A percentile compares a stretch with the other conserved stretches of the same genome.
Conservation (phyloP, 2,329 filamentous ascomycete genomes). For the Camptophora hylomeconis region DNA sequence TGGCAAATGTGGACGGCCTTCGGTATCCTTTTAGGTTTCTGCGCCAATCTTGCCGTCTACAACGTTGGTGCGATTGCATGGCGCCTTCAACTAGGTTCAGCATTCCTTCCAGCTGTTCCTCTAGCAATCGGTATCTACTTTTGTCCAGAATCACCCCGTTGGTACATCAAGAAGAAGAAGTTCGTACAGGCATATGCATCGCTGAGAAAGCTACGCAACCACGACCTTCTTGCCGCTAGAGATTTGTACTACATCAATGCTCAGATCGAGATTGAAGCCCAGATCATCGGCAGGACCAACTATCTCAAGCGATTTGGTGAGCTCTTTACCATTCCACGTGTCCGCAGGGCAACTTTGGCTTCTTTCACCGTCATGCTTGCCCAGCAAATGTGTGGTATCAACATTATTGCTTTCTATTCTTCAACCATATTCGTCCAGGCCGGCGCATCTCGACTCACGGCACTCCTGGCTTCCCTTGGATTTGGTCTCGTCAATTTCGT, state of each 20-base stretch:
- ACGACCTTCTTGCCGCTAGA: conserved; percentile 40
- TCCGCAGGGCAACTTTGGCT: conserved; percentile 44
- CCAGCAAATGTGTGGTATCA: conserved; percentile 34
- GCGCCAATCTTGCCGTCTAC: conserved; percentile 52
- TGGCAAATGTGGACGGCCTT: conserved; percentile 50
- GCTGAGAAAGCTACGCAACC: conserved; percentile 35
- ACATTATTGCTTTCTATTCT: conserved; percentile 51
- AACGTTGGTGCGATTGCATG: conserved; percentile 46
- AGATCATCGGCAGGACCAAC: conserved; percentile 37
- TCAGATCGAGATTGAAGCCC: conserved; percentile 42
- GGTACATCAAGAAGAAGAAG: conserved; percentile 37
- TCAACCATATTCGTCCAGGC: conserved; percentile 48
- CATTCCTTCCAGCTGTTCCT: conserved; percentile 52
- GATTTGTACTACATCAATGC: conserved; percentile 45
- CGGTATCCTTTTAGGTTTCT: conserved; percentile 55
- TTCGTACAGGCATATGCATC: conserved; percentile 35
- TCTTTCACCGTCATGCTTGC: conserved; percentile 53
- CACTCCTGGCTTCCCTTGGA: conserved; percentile 28
- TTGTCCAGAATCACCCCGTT: conserved; percentile 44
- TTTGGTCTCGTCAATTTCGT: conserved; percentile 11
- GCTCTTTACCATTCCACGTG: conserved; percentile 48
- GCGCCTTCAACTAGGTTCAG: conserved; percentile 51
- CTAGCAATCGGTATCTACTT: conserved; percentile 51
- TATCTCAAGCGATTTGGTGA: conserved; percentile 42
- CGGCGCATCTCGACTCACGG: conserved; percentile 36